Conservation (phyloP, 495 filamentous ascomycete genomes). For the Tuber brumale region DNA sequence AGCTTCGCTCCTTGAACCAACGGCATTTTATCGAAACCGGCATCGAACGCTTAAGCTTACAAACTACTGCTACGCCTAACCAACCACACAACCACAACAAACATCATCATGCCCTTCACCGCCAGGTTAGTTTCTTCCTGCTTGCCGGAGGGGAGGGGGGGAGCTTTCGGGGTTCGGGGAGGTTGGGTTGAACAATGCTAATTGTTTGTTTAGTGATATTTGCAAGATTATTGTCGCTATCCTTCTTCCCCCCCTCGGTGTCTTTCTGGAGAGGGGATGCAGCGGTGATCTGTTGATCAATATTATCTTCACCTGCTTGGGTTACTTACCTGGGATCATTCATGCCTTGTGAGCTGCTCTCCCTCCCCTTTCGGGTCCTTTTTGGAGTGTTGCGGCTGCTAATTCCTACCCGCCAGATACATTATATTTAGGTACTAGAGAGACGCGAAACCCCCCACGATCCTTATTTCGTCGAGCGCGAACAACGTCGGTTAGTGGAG, state of each 20-base stretch:
- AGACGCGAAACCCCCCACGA: background rate
- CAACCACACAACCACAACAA: background rate
- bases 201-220: constrained; percentile 29
- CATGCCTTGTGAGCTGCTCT: constrained; percentile 35
- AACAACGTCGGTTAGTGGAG: background rate
- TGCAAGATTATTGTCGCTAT: constrained; percentile 41
- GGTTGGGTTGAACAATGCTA: constrained; percentile 2
- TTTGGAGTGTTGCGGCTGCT: background rate
- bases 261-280: constrained; percentile 67
- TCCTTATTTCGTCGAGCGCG: background rate
- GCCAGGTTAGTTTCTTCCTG: constrained; percentile 20
- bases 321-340: constrained; percentile 62
- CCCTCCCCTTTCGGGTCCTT: background rate
- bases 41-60: background rate
- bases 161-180: background rate
- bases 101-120: constrained; percentile 32
- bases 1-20: background rate
- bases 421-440: constrained; percentile 42
- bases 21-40: background rate
- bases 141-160: constrained; percentile 6
- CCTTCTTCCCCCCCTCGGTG: constrained; percentile 71
- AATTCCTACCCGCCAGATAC: constrained; percentile 19
- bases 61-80: background rate
- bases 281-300: constrained; percentile 54
- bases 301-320: constrained; percentile 78